These are phyloP conservation scores for Pseudoscleropodium purum DNA, from an alignment of 225 moss, liverwort and hornwort species.

Conservation along the genomic window DNA sequence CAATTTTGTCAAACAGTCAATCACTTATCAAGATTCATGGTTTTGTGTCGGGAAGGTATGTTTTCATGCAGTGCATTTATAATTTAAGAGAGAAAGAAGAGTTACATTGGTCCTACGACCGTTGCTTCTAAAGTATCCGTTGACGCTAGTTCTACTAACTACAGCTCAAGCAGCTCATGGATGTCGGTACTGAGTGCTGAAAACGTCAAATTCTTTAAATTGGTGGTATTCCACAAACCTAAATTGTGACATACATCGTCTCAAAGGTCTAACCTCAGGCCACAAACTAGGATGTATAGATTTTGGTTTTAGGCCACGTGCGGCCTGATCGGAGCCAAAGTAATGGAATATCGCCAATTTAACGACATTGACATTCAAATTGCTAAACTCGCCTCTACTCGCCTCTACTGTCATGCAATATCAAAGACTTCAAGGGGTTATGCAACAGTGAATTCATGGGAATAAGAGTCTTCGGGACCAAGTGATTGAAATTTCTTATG, in stretches of 20 bases:
- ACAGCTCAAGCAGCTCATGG: not conserved
- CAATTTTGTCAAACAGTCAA: not conserved
- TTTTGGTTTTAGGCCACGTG: not conserved
- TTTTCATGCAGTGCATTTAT: not conserved
- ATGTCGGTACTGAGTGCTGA: not conserved
- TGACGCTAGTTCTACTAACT: not conserved
- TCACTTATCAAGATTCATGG: not conserved
- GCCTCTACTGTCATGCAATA: not conserved
- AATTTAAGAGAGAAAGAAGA: not conserved
- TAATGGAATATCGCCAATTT: too few species aligned
- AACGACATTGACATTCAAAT: not conserved
- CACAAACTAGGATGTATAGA: not conserved
- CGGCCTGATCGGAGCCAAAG: not conserved
- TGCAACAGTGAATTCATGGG: not conserved
- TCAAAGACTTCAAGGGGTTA: not conserved
- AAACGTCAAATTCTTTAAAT: not conserved
- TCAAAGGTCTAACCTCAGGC: not conserved
- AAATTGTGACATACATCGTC: not conserved
- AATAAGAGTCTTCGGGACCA: too few species aligned
- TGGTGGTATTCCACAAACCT: not conserved
- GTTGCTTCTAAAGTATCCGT: not conserved
- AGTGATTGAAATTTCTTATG: too few species aligned
- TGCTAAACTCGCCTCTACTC: not conserved
- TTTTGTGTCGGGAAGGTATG: too few species aligned
- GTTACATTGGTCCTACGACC: too few species aligned